A percentile compares a stretch with the other conserved stretches of the same genome.
phyloP scores from a whole-genome alignment of 306 rosid genomes.

The Inga oerstediana region DNA sequence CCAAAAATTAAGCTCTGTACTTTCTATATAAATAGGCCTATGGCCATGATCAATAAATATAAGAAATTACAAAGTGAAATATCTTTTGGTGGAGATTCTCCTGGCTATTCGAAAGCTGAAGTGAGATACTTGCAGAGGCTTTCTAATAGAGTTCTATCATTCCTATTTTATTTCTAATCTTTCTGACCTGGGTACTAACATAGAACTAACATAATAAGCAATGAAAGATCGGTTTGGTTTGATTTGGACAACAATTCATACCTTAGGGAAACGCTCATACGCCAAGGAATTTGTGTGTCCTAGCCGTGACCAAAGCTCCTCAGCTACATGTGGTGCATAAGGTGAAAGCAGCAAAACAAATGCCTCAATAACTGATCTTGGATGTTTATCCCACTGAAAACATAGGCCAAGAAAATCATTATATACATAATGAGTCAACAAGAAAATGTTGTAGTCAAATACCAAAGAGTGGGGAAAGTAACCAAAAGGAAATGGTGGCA shows the following conservation, averaged over 20 bases:
- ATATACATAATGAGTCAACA: background rate
- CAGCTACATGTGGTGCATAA: slow-evolving; percentile 94
- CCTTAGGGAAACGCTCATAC: slow-evolving; percentile 84
- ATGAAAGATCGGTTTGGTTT: slow-evolving; percentile 12
- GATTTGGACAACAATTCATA: slow-evolving; percentile 36
- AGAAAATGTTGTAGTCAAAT: background rate
- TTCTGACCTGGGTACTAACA: too few relatives aligned
- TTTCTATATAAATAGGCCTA: too few relatives aligned
- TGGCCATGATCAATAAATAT: too few relatives aligned
- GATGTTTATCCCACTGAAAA: slow-evolving; percentile 93
- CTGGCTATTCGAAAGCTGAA: too few relatives aligned
- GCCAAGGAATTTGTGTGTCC: slow-evolving; percentile 81
- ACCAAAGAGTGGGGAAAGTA: slow-evolving; percentile 4
- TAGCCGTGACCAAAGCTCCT: slow-evolving; percentile 95
- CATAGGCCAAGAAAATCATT: slow-evolving; percentile 11
- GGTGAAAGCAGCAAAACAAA: slow-evolving; percentile 90
- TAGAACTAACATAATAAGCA: slow-evolving; percentile 27
- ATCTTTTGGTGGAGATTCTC: too few relatives aligned
- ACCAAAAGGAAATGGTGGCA: background rate
- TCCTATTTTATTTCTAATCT: too few relatives aligned
- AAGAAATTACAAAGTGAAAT: too few relatives aligned
- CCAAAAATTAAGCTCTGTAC: too few relatives aligned
- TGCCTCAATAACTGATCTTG: slow-evolving; percentile 70
- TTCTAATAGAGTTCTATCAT: too few relatives aligned
- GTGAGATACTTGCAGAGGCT: too few relatives aligned